These are phyloP conservation scores for Hypoxylon lienhwacheense DNA, from an alignment of 495 filamentous ascomycete genomes.

Conservation along the genomic window DNA sequence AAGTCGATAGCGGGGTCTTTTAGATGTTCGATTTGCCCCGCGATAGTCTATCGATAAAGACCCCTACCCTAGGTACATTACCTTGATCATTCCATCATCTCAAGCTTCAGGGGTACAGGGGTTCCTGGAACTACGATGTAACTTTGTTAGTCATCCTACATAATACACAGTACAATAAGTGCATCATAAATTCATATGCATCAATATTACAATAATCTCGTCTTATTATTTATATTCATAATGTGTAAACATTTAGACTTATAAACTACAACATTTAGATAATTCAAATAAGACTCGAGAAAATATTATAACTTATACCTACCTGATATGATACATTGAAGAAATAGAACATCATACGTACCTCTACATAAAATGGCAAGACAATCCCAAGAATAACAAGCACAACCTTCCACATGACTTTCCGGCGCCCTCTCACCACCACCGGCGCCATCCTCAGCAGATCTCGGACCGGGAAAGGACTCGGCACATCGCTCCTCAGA, in stretches of 20 bases:
- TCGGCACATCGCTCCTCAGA: not conserved
- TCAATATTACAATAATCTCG: not conserved
- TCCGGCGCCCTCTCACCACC: conserved; percentile 20
- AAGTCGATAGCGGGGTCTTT: conserved; percentile 16
- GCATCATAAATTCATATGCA: too few species aligned
- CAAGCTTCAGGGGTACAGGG: too few species aligned
- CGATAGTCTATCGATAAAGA: too few species aligned
- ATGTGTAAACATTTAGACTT: too few species aligned
- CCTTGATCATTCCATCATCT: too few species aligned
- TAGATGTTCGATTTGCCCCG: conserved; percentile 14
- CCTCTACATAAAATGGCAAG: conserved; percentile 1
- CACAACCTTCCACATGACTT: conserved; percentile 17
- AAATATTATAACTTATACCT: not conserved
- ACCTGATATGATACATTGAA: conserved; percentile 1
- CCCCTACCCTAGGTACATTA: too few species aligned
- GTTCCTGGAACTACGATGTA: too few species aligned
- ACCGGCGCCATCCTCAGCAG: not conserved
- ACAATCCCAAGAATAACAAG: not conserved
- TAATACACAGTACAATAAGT: too few species aligned
- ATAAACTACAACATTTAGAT: not conserved
- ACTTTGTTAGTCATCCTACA: too few species aligned
- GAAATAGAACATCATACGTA: not conserved
- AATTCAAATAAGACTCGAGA: not conserved
- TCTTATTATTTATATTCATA: conserved; percentile 1
- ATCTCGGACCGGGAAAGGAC: conserved; percentile 11